Evolutionary conservation across 2,329 filamentous ascomycete genomes (phyloP).

Genomic region (Cladosporium velox): DNA sequence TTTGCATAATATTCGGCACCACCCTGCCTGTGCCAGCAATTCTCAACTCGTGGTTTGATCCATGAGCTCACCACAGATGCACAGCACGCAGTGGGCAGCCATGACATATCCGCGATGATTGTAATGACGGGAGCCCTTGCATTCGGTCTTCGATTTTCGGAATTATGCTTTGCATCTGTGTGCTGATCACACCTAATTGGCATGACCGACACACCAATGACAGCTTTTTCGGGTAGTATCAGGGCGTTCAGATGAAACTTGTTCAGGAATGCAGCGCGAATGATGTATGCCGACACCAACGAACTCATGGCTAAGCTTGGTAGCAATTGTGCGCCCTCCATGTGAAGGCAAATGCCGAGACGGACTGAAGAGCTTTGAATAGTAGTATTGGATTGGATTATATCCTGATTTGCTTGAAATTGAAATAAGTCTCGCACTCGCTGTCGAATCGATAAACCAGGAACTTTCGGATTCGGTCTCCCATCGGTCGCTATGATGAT

Average conservation of each 20-base stretch:
- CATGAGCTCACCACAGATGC: not conserved
- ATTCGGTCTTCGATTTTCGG: not conserved
- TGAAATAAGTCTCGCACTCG: slow-evolving; percentile 6
- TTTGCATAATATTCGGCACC: not conserved
- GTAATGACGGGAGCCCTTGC: not conserved
- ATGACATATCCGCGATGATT: not conserved
- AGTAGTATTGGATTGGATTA: slow-evolving; percentile 3
- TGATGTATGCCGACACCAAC: not conserved
- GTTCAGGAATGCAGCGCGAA: not conserved
- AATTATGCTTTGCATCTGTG: not conserved
- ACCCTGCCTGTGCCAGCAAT: not conserved
- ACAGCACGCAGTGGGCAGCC: not conserved
- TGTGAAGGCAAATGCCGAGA: not conserved
- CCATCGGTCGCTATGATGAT: slow-evolving; percentile 6
- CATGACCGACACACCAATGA: not conserved
- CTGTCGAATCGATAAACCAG: slow-evolving; percentile 2
- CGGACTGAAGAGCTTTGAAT: not conserved
- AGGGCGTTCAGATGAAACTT: not conserved
- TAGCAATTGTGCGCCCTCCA: not conserved
- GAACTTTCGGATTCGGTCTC: not conserved
- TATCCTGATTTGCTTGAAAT: slow-evolving; percentile 6
- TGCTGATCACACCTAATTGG: not conserved
- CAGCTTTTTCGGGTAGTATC: not conserved
- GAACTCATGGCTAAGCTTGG: not conserved
- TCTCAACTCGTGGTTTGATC: not conserved